Evolutionary conservation across 306 rosid genomes (phyloP), one percentile per base, ranked within the genome.

Genomic region (Begonia fuchsioides): DNA sequence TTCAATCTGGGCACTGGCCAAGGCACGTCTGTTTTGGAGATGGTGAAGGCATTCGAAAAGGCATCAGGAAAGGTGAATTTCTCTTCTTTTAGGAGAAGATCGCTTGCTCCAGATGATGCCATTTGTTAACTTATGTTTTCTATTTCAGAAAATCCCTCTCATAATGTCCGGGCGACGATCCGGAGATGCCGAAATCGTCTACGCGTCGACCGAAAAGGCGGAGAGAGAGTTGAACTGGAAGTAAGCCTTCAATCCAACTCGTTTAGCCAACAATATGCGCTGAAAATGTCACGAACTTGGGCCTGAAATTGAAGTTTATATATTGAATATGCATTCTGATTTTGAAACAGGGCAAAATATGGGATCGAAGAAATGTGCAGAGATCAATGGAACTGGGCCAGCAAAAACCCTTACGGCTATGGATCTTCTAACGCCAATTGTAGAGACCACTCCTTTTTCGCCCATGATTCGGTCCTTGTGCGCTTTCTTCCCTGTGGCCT

Each of bases 301-400:
- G 1, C 35, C 35, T 26, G 35, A 26, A 26, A 26, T 26, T 26
- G 35, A 26, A 26, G 35, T 26, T 26, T 2, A 6, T 26, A 8
- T 5, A 26, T 26, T 26, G 8, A 26, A 26, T 8, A 26, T 26
- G 5, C 35, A 26, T 8, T 26, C 17, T 39, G 53, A 49, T 14
- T 43, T 59, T 15, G 11, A 43, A 72, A 66, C 92, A 90, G 98
- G 76, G 92, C 95, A 26, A 81, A 73, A 67, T 90, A 74, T 63
- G 88, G 84, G 60, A 65, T 90, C 39, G 76, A 76, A 6, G 98
- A 84, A 72, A 90, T 90, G 98, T 85, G 94, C 58, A 82, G 81
- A 64, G 98, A 90, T 73, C 98, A 90, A 67, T 90, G 98, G 98
- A 90, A 90, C 64, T 90, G 98, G 98, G 94, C 95, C 46, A 90